Percentiles rank a stretch among this genome's conserved stretches.
Evolutionary conservation across 371 early-diverging fungal species (phyloP).

Genomic region (Mucor circinelloides): DNA sequence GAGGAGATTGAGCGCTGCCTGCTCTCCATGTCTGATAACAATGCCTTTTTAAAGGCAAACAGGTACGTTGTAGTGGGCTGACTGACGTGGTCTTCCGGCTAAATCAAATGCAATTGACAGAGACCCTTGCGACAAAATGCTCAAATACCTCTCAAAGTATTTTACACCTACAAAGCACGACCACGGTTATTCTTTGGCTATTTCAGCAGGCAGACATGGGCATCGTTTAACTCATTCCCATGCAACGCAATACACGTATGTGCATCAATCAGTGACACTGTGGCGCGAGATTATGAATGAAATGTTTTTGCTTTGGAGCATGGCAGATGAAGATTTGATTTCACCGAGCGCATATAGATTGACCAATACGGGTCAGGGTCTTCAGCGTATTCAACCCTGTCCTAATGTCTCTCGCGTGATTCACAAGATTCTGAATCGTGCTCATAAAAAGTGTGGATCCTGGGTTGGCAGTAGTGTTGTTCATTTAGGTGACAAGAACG

Average conservation of each 20-base stretch:
- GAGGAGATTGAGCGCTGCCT: conserved; percentile 88
- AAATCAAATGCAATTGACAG: conserved; percentile 30
- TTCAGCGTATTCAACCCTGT: conserved; percentile 86
- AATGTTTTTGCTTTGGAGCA: conserved; percentile 94
- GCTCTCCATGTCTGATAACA: conserved; percentile 95
- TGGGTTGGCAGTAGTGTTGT: conserved; percentile 97
- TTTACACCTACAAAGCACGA: conserved; percentile 66
- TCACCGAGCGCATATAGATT: conserved; percentile 80
- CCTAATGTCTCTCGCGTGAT: conserved; percentile 81
- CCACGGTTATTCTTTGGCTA: conserved; percentile 80
- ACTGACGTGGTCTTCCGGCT: background rate
- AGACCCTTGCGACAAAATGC: conserved; percentile 96
- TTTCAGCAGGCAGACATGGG: conserved; percentile 79
- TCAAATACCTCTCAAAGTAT: conserved; percentile 71
- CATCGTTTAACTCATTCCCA: conserved; percentile 93
- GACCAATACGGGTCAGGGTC: conserved; percentile 95
- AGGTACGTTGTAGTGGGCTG: conserved; percentile 48
- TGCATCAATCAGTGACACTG: conserved; percentile 88
- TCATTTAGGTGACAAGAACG: conserved; percentile 93
- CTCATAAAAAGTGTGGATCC: conserved; percentile 74
- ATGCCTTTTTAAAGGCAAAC: conserved; percentile 85
- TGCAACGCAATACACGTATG: conserved; percentile 89
- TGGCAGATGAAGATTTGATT: conserved; percentile 89
- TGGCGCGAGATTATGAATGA: conserved; percentile 96
- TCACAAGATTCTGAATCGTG: conserved; percentile 86